Evolutionary conservation across 2,329 filamentous ascomycete genomes (phyloP).

Genomic region (Cercospora berteroae): DNA sequence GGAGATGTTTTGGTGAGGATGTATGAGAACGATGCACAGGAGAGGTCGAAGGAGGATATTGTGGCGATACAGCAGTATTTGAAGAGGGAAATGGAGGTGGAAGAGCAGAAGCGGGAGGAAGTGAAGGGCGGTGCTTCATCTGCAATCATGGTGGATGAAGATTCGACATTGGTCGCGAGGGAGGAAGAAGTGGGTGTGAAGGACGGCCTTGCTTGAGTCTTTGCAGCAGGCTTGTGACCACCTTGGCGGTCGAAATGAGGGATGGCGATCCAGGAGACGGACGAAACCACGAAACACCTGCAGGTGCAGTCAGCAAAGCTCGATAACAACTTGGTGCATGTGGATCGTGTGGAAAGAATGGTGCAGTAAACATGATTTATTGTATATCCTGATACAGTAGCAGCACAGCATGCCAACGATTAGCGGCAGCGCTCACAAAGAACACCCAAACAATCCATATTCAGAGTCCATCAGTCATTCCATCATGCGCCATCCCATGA

Average conservation of each 20-base stretch:
- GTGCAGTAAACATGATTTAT: slow-evolving; percentile 3
- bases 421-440: slow-evolving; percentile 25
- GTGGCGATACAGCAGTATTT: not conserved
- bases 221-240: too few species aligned
- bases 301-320: not conserved
- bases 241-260: too few species aligned
- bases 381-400: slow-evolving; percentile 26
- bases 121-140: not conserved
- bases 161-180: not conserved
- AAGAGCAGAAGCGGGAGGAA: not conserved
- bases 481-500: slow-evolving; percentile 18
- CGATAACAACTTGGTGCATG: not conserved
- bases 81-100: not conserved
- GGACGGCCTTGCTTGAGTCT: too few species aligned
- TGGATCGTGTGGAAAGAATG: not conserved
- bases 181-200: not conserved
- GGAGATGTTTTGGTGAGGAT: not conserved
- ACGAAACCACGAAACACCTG: not conserved
- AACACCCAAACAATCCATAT: slow-evolving; percentile 14
- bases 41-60: not conserved
- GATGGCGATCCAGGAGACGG: too few species aligned
- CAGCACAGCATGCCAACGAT: slow-evolving; percentile 26
- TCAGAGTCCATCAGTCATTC: slow-evolving; percentile 16
- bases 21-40: slow-evolving; percentile 2
- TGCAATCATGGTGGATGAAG: not conserved